phyloP scores from a whole-genome alignment of 306 rosid species.

The Myrica gale region DNA sequence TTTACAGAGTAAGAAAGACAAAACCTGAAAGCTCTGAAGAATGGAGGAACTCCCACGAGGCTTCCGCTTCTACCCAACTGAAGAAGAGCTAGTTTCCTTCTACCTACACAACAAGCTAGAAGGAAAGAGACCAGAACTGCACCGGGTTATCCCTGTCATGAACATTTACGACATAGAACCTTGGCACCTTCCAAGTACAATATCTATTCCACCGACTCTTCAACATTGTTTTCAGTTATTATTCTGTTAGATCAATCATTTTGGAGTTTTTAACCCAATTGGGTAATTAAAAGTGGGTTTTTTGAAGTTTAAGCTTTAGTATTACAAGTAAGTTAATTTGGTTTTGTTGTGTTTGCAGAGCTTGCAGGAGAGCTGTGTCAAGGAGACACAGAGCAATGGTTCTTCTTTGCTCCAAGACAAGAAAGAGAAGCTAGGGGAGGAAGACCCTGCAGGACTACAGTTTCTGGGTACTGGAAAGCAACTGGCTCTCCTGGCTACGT shows the following conservation, averaged over 20 bases:
- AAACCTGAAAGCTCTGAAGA: neutral
- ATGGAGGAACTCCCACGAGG: slow-evolving; percentile 51
- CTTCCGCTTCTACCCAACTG: slow-evolving; percentile 80
- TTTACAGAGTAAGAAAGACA: slow-evolving; percentile 1
- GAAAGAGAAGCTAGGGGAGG: slow-evolving; percentile 81
- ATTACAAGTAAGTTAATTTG: neutral
- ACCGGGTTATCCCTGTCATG: slow-evolving; percentile 57
- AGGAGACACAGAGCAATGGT: slow-evolving; percentile 89
- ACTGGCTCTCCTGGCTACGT: slow-evolving; percentile 84
- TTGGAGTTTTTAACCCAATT: neutral
- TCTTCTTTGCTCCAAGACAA: slow-evolving; percentile 70
- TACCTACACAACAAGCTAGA: slow-evolving; percentile 61
- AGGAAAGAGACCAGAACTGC: slow-evolving; percentile 32
- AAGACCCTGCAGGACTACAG: slow-evolving; percentile 73
- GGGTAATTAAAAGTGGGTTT: neutral
- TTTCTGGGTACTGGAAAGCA: slow-evolving; percentile 85
- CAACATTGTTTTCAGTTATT: neutral
- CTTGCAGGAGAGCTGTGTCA: slow-evolving; percentile 61
- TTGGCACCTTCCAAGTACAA: slow-evolving; percentile 66
- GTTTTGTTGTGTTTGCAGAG: slow-evolving; percentile 37
- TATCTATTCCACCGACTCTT: neutral
- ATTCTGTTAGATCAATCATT: neutral
- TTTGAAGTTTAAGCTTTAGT: neutral
- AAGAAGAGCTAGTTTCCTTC: slow-evolving; percentile 74
- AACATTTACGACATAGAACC: slow-evolving; percentile 67